Base-by-base conservation (phyloP, 768 basidiomycete species). In the Goffeauzyma gilvescens region DNA sequence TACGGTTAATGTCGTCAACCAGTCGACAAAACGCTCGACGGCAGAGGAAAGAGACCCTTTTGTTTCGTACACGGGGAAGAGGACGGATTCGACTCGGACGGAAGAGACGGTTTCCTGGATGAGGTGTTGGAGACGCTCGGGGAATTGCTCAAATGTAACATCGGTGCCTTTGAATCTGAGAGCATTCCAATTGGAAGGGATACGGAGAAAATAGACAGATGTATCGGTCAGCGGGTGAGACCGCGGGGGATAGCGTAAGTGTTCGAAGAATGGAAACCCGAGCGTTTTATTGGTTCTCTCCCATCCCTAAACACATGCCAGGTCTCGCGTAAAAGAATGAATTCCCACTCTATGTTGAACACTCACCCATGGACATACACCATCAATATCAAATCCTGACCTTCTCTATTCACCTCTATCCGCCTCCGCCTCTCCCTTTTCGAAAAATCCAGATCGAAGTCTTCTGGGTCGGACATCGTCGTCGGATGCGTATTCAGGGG, bases 31-130 rank as follows among this genome's bases (percentile, higher is more conserved):
- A 6, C 75, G 74, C 23, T 78, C 72, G 3, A 86, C 79, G 12
- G 87, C 84, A 44, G 39, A 42, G 5, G 40, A 33, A 33, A 46
- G 32, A 23, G 28, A 36, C 30, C 87, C 87, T 63, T 84, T 86
- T 6, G 87, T 90, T 80, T 93, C 81, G 52, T 90, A 95, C 2
- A 75, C 77, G 18, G 87, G 87, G 55, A 90, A 93, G 12, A 84
- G 68, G n/a, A 78, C 64, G 47, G 73, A 79, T 58, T 89, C 81
- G 8, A 81, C 75, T 24, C 56, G 55, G 4, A 74, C 63, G 28
- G 72, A 65, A 2, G 66, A 59, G 20, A 81, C 66, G 0, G 75
- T 78, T 54, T 80, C 73, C 6, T 75, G 66, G 4, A 90, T 68
- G 32, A 85, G 63, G 55, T 90, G 82, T 45, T 75, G 73, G 22